These are phyloP conservation scores for Backusella liffmaniae DNA, from an alignment of 192 early-diverging fungal species.

Conservation along the genomic window DNA sequence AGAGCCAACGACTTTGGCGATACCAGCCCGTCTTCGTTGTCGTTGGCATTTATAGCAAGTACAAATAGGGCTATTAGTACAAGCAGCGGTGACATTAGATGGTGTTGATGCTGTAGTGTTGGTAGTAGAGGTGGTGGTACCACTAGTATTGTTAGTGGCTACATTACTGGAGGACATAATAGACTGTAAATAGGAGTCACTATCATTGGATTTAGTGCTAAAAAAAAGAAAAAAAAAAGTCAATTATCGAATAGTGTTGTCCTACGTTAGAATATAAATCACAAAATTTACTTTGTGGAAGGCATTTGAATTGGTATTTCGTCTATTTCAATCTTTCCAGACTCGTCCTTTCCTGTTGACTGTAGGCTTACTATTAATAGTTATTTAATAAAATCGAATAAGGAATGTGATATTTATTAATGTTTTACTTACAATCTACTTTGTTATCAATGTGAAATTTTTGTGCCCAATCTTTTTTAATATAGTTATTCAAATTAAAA, in stretches of 20 bases:
- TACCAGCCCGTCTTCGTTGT: slow-evolving; percentile 31
- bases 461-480: slow-evolving; percentile 24
- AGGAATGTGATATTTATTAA: background rate
- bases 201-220: slow-evolving; percentile 1
- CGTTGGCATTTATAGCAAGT: slow-evolving; percentile 36
- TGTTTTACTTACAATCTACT: slow-evolving; percentile 23
- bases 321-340: slow-evolving; percentile 28
- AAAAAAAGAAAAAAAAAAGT: background rate
- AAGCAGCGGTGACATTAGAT: slow-evolving; percentile 8
- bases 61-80: slow-evolving; percentile 17
- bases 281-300: background rate
- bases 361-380: slow-evolving; percentile 30
- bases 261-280: background rate
- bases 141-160: slow-evolving; percentile 8
- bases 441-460: slow-evolving; percentile 27
- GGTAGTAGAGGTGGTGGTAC: background rate
- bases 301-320: slow-evolving; percentile 14
- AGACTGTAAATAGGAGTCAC: slow-evolving; percentile 17
- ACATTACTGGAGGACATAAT: background rate
- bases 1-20: background rate
- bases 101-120: slow-evolving; percentile 12
- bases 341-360: slow-evolving; percentile 17
- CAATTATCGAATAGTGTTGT: slow-evolving; percentile 6
- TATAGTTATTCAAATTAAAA: background rate
- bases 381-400: background rate